Conservation (phyloP, 371 early-diverging fungal species). For the Lichtheimia corymbifera region DNA sequence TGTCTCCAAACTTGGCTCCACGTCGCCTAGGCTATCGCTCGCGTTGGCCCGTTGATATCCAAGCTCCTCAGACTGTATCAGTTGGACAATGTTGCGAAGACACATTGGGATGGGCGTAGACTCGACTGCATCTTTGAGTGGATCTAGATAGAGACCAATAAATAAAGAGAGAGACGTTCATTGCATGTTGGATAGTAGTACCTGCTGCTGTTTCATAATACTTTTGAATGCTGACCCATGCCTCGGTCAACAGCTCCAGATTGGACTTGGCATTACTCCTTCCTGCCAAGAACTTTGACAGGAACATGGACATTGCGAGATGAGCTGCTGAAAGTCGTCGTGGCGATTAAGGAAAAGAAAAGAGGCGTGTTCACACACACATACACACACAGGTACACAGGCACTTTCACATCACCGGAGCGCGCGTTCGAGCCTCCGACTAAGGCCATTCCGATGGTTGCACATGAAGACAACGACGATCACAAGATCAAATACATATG, state of each 20-base stretch:
- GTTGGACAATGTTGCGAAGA: conserved; percentile 47
- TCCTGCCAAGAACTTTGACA: conserved; percentile 50
- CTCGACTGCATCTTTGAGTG: conserved; percentile 54
- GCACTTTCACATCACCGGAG: no score
- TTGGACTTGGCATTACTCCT: conserved; percentile 48
- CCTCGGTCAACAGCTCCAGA: conserved; percentile 42
- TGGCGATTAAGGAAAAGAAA: conserved; percentile 4
- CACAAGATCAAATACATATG: no score
- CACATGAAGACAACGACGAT: no score
- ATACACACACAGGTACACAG: no score
- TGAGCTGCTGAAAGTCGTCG: not conserved
- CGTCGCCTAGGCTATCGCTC: conserved; percentile 26
- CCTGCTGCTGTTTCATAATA: conserved; percentile 54
- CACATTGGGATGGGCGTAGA: conserved; percentile 48
- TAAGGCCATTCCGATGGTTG: no score
- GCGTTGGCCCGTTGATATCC: conserved; percentile 37
- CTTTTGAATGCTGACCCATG: conserved; percentile 51
- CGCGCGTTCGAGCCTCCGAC: no score
- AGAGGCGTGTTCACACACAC: not conserved
- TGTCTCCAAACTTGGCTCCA: conserved; percentile 31
- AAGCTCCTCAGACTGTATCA: conserved; percentile 52
- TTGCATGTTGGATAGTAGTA: conserved; percentile 7
- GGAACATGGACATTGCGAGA: conserved; percentile 40
- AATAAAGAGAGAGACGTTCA: not conserved
- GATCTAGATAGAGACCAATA: conserved; percentile 20